Evolutionary conservation across 768 basidiomycete genomes (phyloP).

Genomic region (Harrya chromipes): DNA sequence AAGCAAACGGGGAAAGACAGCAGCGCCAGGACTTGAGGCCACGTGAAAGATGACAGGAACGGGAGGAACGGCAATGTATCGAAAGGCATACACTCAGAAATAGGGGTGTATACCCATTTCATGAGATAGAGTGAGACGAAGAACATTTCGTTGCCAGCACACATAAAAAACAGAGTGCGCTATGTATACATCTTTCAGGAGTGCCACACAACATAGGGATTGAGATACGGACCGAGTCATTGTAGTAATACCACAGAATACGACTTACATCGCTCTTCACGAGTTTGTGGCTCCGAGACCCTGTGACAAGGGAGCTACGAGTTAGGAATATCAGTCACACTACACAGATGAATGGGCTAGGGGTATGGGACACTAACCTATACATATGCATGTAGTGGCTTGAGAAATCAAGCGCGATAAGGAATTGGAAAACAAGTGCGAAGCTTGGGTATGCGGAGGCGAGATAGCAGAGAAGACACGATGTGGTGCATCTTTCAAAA

Average conservation of each 20-base stretch:
- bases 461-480: slow-evolving; percentile 91
- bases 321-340: slow-evolving; percentile 7
- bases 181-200: slow-evolving; percentile 29
- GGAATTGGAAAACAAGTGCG: slow-evolving; percentile 86
- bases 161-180: slow-evolving; percentile 87
- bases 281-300: slow-evolving; percentile 88
- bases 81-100: slow-evolving; percentile 36
- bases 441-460: slow-evolving; percentile 85
- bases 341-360: too few relatives aligned
- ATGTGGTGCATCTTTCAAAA: slow-evolving; percentile 86
- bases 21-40: slow-evolving; percentile 69
- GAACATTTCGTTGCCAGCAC: slow-evolving; percentile 94
- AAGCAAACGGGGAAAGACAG: slow-evolving; percentile 65
- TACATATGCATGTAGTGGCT: slow-evolving; percentile 99
- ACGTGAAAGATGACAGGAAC: slow-evolving; percentile 48
- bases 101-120: slow-evolving; percentile 75
- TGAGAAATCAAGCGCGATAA: slow-evolving; percentile 96
- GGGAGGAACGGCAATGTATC: slow-evolving; percentile 17
- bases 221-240: slow-evolving; percentile 67
- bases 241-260: slow-evolving; percentile 92
- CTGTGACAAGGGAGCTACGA: slow-evolving; percentile 86
- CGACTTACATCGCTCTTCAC: slow-evolving; percentile 91
- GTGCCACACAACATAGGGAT: not conserved
- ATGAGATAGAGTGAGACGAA: slow-evolving; percentile 94
- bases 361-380: slow-evolving; percentile 51